Evolutionary conservation across 1,139 yeast genomes (phyloP), one percentile per base, ranked within the genome.

Genomic region (Pichia kudriavzevii): DNA sequence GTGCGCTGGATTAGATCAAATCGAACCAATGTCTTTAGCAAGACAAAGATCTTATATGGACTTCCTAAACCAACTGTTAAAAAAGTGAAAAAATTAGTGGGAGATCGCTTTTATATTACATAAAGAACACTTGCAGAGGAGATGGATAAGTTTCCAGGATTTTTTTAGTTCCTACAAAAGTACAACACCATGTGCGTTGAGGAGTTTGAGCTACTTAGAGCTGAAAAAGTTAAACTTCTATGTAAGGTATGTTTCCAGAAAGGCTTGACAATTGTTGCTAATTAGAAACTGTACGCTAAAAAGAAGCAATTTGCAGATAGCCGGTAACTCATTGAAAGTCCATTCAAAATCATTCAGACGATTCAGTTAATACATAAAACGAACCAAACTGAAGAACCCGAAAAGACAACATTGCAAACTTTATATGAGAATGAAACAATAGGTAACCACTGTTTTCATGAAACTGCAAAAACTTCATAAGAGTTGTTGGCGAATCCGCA

Each of bases 171-270:
- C 9, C 14, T 39, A 11, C 9, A 14, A 15, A 14, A 30, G 7
- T 32, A 17, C 26, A 28, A 22, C 3, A 26, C 21, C 7, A 23
- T 39, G 20, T 24, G 25, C 12, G 27, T 34, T 20, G 17, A 11
- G 2, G 34, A 34, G 11, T 36, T 34, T 10, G 36, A 38, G 5
- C 27, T 32, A 17, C 12, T 38, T 10, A 32, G 22, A 13, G 24
- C 14, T 6, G 32, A 29, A 22, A 39, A 38, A 25, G 36, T 27
- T 3, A 17, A 18, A 11, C 29, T 38, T 15, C 20, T 38, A 13
- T 13, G 11, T 5, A 23, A 21, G 10, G 12, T 33, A 12, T 12
- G 23, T 3, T 21, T 7, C 4, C 25, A 16, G 11, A 32, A 32
- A 15, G 34, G 31, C 22, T 6, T 33, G 5, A 32, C 37, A 4